phyloP scores from a whole-genome alignment of 441 rosid genomes.

The Isatis lusitanica region DNA sequence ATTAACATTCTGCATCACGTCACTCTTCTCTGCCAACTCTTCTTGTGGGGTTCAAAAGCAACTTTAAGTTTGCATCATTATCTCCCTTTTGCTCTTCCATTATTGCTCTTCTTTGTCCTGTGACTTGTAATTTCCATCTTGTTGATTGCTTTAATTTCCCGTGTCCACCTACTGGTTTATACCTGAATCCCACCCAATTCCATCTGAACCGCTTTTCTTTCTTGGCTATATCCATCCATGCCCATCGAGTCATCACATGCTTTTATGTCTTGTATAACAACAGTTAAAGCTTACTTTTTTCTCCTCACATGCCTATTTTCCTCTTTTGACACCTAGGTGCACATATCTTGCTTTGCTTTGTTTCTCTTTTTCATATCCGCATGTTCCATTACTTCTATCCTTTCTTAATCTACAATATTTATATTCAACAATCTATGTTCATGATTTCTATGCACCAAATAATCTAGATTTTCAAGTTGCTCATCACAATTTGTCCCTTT shows the following conservation, averaged over 20 bases:
- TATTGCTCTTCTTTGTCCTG: too few relatives aligned
- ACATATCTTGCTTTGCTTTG: background rate
- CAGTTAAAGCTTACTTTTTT: conserved; percentile 23
- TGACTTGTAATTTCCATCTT: too few relatives aligned
- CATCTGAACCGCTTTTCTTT: too few relatives aligned
- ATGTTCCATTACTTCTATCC: background rate
- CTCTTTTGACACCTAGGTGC: conserved; percentile 29
- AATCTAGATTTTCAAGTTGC: background rate
- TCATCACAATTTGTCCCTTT: background rate
- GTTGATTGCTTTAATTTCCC: too few relatives aligned
- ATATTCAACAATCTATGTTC: background rate
- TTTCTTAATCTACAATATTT: background rate
- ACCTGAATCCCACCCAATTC: background rate
- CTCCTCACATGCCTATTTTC: conserved; percentile 27
- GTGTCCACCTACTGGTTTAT: background rate
- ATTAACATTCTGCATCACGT: too few relatives aligned
- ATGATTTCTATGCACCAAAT: background rate
- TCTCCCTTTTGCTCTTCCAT: too few relatives aligned
- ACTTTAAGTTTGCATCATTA: too few relatives aligned
- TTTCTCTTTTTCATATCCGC: background rate
- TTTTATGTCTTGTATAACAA: conserved; percentile 15
- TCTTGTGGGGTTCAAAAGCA: too few relatives aligned
- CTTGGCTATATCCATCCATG: background rate
- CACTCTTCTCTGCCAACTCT: too few relatives aligned
- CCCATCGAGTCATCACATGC: conserved; percentile 22